Evolutionary conservation across 2,329 filamentous ascomycete species (phyloP).

Genomic region (Emmonsiellopsis sp.): DNA sequence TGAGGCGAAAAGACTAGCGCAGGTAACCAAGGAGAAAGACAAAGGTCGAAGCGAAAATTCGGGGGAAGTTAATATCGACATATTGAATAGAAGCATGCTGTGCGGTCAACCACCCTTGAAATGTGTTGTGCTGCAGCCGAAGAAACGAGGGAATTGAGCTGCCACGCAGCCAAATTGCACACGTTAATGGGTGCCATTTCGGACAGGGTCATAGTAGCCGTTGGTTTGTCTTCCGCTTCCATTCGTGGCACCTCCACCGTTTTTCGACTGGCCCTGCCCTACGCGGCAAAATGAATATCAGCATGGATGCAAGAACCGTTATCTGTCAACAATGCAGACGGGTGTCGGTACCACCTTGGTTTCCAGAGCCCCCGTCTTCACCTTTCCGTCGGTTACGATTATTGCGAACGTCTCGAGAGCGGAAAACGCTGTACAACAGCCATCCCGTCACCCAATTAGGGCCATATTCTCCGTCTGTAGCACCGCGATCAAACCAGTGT

Average conservation of each 20-base stretch:
- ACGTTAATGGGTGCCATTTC: slow-evolving; percentile 24
- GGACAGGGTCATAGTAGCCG: slow-evolving; percentile 33
- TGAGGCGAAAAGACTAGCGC: too few relatives aligned
- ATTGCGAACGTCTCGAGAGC: slow-evolving; percentile 37
- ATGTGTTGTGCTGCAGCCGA: neutral
- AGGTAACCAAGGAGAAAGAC: too few relatives aligned
- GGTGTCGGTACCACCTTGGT: neutral
- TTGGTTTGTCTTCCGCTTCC: slow-evolving; percentile 17
- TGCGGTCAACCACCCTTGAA: neutral
- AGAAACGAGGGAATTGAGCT: neutral
- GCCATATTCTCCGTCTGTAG: slow-evolving; percentile 33
- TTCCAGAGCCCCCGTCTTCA: slow-evolving; percentile 16
- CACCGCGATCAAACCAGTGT: slow-evolving; percentile 30
- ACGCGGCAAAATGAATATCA: slow-evolving; percentile 2
- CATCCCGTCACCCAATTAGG: slow-evolving; percentile 39
- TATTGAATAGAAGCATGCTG: slow-evolving; percentile 21
- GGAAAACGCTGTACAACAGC: slow-evolving; percentile 39
- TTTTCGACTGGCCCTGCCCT: slow-evolving; percentile 17
- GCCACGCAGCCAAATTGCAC: neutral
- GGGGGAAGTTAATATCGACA: too few relatives aligned
- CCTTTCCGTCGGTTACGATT: slow-evolving; percentile 35
- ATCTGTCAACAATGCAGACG: neutral
- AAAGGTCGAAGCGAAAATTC: too few relatives aligned
- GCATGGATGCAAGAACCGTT: neutral
- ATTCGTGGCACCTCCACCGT: slow-evolving; percentile 14